Evolutionary conservation across 208 protist species (phyloP).

Genomic region (Acanthamoeba castellanii): DNA sequence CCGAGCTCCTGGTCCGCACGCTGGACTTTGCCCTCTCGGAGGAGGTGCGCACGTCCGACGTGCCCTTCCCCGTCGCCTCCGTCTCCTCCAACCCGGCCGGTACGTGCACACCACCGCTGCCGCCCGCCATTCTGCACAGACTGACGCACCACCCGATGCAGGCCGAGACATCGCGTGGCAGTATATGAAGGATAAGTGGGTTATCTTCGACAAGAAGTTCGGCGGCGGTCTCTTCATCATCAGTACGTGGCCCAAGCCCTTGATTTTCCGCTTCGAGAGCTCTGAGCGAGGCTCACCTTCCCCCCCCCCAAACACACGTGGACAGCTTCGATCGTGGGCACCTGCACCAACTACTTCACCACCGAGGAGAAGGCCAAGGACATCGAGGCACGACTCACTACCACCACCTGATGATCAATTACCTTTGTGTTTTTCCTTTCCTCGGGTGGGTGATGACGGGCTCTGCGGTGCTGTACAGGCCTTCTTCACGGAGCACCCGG

Average conservation of each 20-base stretch:
- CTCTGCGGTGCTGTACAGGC: neutral
- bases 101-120: neutral
- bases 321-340: neutral
- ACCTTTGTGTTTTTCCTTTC: no score
- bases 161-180: constrained; percentile 73
- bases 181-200: constrained; percentile 76
- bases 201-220: constrained; percentile 73
- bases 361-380: constrained; percentile 57
- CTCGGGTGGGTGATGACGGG: no score
- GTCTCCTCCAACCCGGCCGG: neutral
- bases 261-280: no score
- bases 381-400: neutral
- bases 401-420: no score
- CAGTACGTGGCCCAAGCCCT: neutral
- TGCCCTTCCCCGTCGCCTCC: neutral
- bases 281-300: neutral
- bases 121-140: neutral
- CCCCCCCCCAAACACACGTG: neutral
- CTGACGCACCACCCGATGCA: neutral
- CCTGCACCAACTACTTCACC: constrained; percentile 64
- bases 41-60: constrained; percentile 78
- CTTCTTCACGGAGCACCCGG: constrained; percentile 47
- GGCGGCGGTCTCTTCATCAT: constrained; percentile 49
- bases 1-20: constrained; percentile 43
- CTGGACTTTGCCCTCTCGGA: constrained; percentile 77